Base-by-base conservation (phyloP, 192 early-diverging fungal species). In the Gaertneriomyces sp. region DNA sequence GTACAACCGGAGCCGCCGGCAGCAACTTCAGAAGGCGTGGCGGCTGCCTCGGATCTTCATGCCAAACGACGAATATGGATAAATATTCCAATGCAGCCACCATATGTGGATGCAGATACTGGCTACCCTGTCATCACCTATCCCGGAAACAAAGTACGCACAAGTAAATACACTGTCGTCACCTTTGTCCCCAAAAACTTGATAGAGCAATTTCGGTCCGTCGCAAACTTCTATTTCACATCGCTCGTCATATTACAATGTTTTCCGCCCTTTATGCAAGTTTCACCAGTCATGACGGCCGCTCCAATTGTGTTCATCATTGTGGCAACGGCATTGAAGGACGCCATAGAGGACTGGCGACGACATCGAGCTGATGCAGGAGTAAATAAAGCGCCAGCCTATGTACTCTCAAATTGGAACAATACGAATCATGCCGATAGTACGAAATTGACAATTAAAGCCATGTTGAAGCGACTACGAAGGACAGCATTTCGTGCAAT, bases 191-290 rank as follows among this genome's bases (percentile, higher is more conserved):
- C 95, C 16, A 95, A 94, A 72, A 97, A 97, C 64, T 71, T 99
- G 60, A 90, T 92, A 72, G 95, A 98, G 83, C 95, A 99, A 80
- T 99, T 99, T 74, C 88, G 92, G 7, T 85, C 87, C 44, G 82
- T 96, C 6, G 97, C 96, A 51, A 99, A 99, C 73, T 82, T 97
- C 39, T 99, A 95, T 74, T 99, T 99, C 72, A 73, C 95, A 45
- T 58, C 61, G 40, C 63, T 97, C 38, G 90, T 94, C 4, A 81
- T 95, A 40, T 80, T 97, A 51, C 94, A 96, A 75, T 49, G n/a
- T 9, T 88, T 92, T 51, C 81, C 86, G 0, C 79, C 83, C 10
- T 89, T 91, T 60, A 61, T 73, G 9, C 76, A 78, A 6, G 88
- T 87, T 25, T 74, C 77, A 39, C 50, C 66, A 2, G 41, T 72